Percentiles rank a stretch among this genome's conserved stretches.
These are phyloP conservation scores for Thraustochytrium sp. DNA, from an alignment of 352 stramenopile species.

Conservation along the genomic window DNA sequence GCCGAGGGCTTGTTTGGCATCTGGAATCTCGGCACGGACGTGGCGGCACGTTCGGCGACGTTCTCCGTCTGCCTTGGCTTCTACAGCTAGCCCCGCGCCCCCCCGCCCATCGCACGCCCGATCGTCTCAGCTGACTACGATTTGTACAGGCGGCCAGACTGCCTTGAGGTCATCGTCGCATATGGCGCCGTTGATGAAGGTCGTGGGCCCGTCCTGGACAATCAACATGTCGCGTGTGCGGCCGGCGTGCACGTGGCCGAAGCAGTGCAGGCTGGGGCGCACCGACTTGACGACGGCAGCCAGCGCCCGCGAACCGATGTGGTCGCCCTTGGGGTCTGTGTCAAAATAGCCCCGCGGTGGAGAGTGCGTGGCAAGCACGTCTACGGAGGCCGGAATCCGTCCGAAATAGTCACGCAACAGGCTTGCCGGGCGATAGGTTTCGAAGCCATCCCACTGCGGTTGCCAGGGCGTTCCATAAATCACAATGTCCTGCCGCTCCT, in stretches of 20 bases:
- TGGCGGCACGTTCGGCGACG: too few relatives aligned
- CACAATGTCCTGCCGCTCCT: neutral
- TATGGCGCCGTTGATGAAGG: constrained; percentile 33
- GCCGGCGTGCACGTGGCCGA: constrained; percentile 26
- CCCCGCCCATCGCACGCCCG: neutral
- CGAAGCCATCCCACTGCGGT: constrained; percentile 25
- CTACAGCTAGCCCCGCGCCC: too few relatives aligned
- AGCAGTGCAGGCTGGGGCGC: neutral
- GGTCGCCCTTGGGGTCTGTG: neutral
- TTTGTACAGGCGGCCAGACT: neutral
- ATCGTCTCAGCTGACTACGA: neutral
- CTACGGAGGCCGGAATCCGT: neutral
- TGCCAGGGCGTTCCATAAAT: constrained; percentile 37
- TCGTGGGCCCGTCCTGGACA: neutral
- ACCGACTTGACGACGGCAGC: neutral
- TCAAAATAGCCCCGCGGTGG: neutral
- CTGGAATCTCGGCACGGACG: too few relatives aligned
- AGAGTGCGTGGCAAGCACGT: constrained; percentile 29
- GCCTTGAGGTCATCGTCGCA: constrained; percentile 29
- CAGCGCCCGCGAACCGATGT: neutral
- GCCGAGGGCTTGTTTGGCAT: too few relatives aligned
- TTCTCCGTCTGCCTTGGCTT: too few relatives aligned
- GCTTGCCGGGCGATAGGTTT: neutral
- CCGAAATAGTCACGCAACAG: neutral
- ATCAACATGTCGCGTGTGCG: constrained; percentile 2